Conservation (phyloP, 129 eudicot species). For the Flaveria robusta region DNA sequence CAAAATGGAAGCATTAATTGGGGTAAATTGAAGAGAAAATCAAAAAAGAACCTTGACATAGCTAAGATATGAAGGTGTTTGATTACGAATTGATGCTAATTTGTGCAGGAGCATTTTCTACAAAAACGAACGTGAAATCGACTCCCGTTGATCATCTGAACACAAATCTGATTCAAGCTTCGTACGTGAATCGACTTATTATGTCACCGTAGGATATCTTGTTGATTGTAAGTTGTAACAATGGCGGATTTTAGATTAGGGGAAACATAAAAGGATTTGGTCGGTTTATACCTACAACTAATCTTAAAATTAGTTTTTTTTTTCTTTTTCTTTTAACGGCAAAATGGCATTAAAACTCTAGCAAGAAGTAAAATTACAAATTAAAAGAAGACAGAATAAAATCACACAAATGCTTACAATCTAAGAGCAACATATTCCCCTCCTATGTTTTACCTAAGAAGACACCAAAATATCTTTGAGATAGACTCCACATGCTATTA, state of each 20-base stretch:
- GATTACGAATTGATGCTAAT: constrained; percentile 25
- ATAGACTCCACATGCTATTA: too few species aligned
- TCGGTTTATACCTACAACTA: too few species aligned
- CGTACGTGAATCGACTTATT: neutral
- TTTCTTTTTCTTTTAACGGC: too few species aligned
- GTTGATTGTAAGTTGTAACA: neutral
- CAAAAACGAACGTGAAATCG: constrained; percentile 20
- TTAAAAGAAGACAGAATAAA: too few species aligned
- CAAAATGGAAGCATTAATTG: constrained; percentile 12
- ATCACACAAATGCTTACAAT: too few species aligned
- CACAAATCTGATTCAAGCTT: constrained; percentile 3
- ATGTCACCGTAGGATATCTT: too few species aligned
- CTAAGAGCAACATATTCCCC: too few species aligned
- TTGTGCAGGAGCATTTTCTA: constrained; percentile 50
- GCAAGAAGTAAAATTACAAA: too few species aligned
- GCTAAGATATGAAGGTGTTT: constrained; percentile 27
- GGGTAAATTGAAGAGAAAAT: constrained; percentile 2
- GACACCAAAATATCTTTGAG: too few species aligned
- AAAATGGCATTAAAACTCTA: too few species aligned
- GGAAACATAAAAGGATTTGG: neutral
- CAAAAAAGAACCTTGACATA: constrained; percentile 55
- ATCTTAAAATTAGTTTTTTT: too few species aligned
- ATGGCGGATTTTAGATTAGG: constrained; percentile 12
- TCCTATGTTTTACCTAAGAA: too few species aligned
- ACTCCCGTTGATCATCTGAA: constrained; percentile 33